Base-by-base conservation (phyloP, 495 filamentous ascomycete genomes). In the Podospora pseudocomata region DNA sequence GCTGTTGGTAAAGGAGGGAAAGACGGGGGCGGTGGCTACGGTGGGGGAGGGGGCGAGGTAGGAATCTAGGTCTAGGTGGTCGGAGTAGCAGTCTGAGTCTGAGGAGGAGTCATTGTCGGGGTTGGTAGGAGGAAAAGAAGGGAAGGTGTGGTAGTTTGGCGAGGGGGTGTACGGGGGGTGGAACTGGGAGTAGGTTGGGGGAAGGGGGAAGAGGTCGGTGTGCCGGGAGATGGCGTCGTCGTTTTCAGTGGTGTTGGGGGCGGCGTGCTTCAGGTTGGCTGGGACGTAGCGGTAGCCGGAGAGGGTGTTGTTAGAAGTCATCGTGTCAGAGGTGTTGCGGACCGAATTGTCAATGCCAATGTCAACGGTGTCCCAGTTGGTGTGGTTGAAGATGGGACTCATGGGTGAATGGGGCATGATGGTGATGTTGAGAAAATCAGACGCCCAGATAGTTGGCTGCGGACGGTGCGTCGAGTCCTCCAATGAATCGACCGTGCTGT, bases 71-170 rank as follows among this genome's bases (percentile, higher is more conserved):
- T 63, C 61, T 19, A 63, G n/a, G 32, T 63, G 61, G 30, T 63
- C 61, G 5, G 61, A 63, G 32, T 63, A 63, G 30, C 61, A 63
- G 19, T 63, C 61, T 26, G n/a, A 63, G 19, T 63, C 61, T 26
- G n/a, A 19, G 5, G n/a, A 19, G n/a, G n/a, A 19, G 15, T 63
- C 28, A 1, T 63, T 32, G 7, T n/a, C 32, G 32, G 19, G 5
- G 28, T 15, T 11, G 32, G 9, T 20, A 7, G 13, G 34, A 3
- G 61, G 1, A 1, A 18, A 5, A 7, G 27, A 63, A 3, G 61
- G 61, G 30, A 63, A 63, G 32, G 61, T 63, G 6, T 28, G 34
- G 61, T 63, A 63, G 23, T 61, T 61, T 5, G 20, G 19, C n/a
- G n/a, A 32, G 61, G 61, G 18, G 28, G 27, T 39, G n/a, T 28